Conservation (phyloP, 2,329 filamentous ascomycete genomes). For the Alternaria atra region DNA sequence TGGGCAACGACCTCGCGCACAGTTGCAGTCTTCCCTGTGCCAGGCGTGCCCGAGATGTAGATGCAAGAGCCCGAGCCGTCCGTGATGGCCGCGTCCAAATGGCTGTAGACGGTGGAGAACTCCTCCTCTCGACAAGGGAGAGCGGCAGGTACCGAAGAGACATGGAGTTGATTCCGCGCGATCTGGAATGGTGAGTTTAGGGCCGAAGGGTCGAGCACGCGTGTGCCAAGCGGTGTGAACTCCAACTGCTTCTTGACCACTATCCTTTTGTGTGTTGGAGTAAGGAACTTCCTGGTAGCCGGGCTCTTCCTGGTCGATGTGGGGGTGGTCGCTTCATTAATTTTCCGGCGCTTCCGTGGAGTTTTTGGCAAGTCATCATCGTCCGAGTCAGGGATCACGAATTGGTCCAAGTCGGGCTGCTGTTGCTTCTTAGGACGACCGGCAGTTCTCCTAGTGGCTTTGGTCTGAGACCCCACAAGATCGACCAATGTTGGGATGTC, state of each 20-base stretch:
- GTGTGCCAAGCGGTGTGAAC: constrained; percentile 93
- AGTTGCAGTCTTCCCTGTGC: constrained; percentile 96
- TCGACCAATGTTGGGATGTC: constrained; percentile 72
- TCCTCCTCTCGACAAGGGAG: constrained; percentile 92
- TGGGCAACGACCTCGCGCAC: constrained; percentile 93
- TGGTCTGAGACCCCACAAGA: constrained; percentile 75
- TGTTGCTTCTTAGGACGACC: constrained; percentile 44
- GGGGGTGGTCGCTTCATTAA: constrained; percentile 54
- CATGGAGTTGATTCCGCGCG: constrained; percentile 87
- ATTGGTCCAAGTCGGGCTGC: constrained; percentile 54
- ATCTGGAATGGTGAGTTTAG: constrained; percentile 90
- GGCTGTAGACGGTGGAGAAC: constrained; percentile 89
- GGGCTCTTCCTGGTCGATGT: constrained; percentile 57
- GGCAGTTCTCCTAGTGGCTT: constrained; percentile 68
- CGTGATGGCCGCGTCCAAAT: constrained; percentile 91
- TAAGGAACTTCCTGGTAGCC: constrained; percentile 64
- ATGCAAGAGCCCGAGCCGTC: constrained; percentile 96
- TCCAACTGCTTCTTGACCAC: constrained; percentile 87
- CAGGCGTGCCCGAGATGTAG: constrained; percentile 98
- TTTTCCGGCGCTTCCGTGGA: constrained; percentile 60
- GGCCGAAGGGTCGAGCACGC: constrained; percentile 79
- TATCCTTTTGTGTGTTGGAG: constrained; percentile 73
- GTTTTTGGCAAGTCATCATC: constrained; percentile 54
- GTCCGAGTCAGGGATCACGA: constrained; percentile 54
- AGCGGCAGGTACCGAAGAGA: constrained; percentile 88